Evolutionary conservation across 2,329 filamentous ascomycete genomes (phyloP), one percentile per base, ranked within the genome.

Genomic region (Raffaelea arxii): DNA sequence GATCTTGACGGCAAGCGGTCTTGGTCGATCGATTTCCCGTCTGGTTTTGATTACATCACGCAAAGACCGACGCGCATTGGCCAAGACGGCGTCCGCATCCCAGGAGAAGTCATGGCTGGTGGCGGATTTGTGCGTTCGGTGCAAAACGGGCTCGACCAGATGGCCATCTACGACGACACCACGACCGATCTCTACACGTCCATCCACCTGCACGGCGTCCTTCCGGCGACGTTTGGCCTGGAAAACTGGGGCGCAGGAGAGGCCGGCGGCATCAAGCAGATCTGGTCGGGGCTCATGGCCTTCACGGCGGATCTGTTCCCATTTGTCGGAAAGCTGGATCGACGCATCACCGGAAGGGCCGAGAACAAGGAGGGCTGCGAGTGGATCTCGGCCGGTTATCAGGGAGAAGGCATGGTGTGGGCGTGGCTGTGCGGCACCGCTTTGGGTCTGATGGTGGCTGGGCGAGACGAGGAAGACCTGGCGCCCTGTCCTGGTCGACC

Each of bases 331-430:
- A 55, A 58, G n/a, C 57, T 75, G 1, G 58, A 63, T 10, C 43
- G 52, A 11, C 53, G 46, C 18, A 49, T 69, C 1, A 65, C 61
- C 1, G 56, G 54, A 4, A 58, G 59, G 14, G 49, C 36, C 19
- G 3, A 19, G 4, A 11, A 11, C n/a, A 10, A 18, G 4, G 47
- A 42, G 0, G 51, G 58, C 0, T 67, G 67, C 2, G 71, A 77
- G 54, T 77, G 71, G 71, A 62, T 75, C n/a, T 62, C 68, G 2
- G 72, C 69, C 1, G 74, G 71, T 1, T 77, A 69, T 53, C 66
- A 61, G 38, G 72, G 72, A 14, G 68, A 75, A 38, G 74, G 74
- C 4, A 75, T 77, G 71, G 68, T 70, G 3, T 72, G 67, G 62
- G 67, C 71, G 3, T 77, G 72, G 72, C 62, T 74, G 14, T 71